Evolutionary conservation across 192 early-diverging fungal species (phyloP), one percentile per base, ranked within the genome.

Genomic region (Coemansia sp.): DNA sequence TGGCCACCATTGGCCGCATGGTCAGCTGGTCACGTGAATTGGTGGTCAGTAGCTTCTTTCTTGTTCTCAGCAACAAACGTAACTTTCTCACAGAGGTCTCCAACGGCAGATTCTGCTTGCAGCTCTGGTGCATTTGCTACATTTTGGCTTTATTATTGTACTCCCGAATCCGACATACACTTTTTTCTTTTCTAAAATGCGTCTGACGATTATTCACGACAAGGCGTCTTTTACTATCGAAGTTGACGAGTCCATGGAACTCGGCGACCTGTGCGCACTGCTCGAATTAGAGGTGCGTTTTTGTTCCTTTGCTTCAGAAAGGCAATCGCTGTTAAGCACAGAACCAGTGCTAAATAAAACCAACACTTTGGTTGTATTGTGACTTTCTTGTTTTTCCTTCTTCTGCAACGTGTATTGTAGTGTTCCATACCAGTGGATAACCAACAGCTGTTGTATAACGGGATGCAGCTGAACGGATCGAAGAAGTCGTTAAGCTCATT

Each of bases 241-340:
- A 58, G 83, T 90, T 47, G 87, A 89, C 70, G 82, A 84, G 7
- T 85, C 88, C 68, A 90, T 92, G 85, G 85, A 85, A 49, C 74
- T 92, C 27, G 87, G 88, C 66, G 87, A 90, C 74, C 79, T 95
- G 28, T 83, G 85, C 60, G 94, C 91, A 23, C 82, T 97, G 23
- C 82, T 93, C n/a, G 93, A 95, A 74, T 86, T 81, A n/a, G 91
- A 94, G 75, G 86, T 87, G 82, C 65, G 30, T 50, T 34, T 61
- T 62, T 5, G 7, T 23, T 28, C 19, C 31, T 22, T 56, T 1
- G 47, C 60, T 54, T 6, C 8, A 28, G 28, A 30, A 30, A n/a
- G 28, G 28, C 2, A 30, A 30, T 4, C 27, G 14, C 19, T 5
- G 50, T 31, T 62, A 44, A 47, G n/a, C 51, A 47, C 12, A 7